Base-by-base conservation (phyloP, 192 early-diverging fungal species). In the Coemansia asiatica region DNA sequence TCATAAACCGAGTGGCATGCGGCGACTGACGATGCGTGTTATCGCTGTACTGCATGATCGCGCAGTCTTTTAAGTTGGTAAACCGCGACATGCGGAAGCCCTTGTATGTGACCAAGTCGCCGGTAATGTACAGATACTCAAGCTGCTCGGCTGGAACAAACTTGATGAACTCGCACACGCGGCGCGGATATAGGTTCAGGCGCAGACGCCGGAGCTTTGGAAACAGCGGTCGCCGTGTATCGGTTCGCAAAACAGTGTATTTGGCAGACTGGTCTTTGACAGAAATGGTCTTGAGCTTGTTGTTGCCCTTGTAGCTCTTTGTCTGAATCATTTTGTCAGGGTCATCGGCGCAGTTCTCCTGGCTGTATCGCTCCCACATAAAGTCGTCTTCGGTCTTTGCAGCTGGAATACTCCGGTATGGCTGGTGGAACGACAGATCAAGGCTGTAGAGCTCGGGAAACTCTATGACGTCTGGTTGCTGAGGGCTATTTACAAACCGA, bases 101-200 rank as follows among this genome's bases (percentile, higher is more conserved):
- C 68, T 79, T 79, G 56, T 60, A 79, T 5, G 58, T 61, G 7
- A 68, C 63, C 23, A 79, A 56, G 53, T 79, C 62, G 35, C 67
- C 76, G 13, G 76, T 63, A 16, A 79, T 67, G 2, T 49, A 38
- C 53, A 79, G 60, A 0, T 48, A 64, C 38, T 60, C 44, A 8
- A 79, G 56, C 61, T 79, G 71, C 9, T 8, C 67, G 0, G 60
- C 40, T 0, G 76, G 71, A 1, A 79, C 48, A 26, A 64, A 40
- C 29, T 58, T 57, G 7, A 79, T 71, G 51, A 79, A 74, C 26
- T 79, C 71, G 23, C 48, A 31, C 0, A 79, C 44, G 16, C 76
- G 63, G 2, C 76, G 67, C 9, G 76, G 76, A 27, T 79, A 79
- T 46, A 60, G 21, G 56, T 61, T 60, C 25, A 79, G 56, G 13